Evolutionary conservation across 2,329 filamentous ascomycete genomes (phyloP).

Genomic region (Alternaria angustiovoidea): DNA sequence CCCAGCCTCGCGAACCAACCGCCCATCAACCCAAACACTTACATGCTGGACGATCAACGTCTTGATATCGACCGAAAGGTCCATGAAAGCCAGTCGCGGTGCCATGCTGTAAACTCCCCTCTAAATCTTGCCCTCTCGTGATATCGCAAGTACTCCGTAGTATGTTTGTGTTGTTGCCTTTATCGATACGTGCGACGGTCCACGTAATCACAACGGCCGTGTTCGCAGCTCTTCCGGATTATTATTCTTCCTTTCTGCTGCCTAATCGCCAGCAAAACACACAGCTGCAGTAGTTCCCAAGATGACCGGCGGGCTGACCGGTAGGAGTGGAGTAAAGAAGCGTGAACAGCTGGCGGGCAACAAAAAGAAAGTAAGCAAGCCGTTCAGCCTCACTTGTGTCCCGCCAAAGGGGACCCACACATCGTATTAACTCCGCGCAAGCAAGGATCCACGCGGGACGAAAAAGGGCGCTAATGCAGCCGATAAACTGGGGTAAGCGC

Average conservation of each 20-base stretch:
- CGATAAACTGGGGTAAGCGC: slow-evolving; percentile 19
- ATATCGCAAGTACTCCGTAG: background rate
- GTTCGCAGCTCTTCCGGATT: background rate
- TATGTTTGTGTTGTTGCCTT: background rate
- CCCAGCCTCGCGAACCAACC: slow-evolving; percentile 1
- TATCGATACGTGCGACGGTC: background rate
- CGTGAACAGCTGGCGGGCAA: slow-evolving; percentile 6
- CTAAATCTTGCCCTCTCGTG: background rate
- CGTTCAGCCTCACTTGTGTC: slow-evolving; percentile 26
- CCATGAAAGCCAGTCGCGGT: slow-evolving; percentile 40
- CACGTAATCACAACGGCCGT: background rate
- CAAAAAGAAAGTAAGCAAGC: slow-evolving; percentile 15
- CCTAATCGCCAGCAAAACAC: background rate
- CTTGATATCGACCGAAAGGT: slow-evolving; percentile 50
- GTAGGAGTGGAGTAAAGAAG: slow-evolving; percentile 10
- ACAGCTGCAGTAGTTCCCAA: background rate
- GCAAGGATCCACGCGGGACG: slow-evolving; percentile 15
- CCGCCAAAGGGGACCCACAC: slow-evolving; percentile 10
- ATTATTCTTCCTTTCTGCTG: background rate
- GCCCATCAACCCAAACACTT: slow-evolving; percentile 21
- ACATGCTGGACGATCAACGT: slow-evolving; percentile 51
- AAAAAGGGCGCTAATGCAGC: slow-evolving; percentile 6
- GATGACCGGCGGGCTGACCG: slow-evolving; percentile 13
- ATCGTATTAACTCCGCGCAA: slow-evolving; percentile 1
- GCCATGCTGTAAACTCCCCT: slow-evolving; percentile 31